Base-by-base conservation (phyloP, 768 basidiomycete species). In the Pisolithus orientalis region DNA sequence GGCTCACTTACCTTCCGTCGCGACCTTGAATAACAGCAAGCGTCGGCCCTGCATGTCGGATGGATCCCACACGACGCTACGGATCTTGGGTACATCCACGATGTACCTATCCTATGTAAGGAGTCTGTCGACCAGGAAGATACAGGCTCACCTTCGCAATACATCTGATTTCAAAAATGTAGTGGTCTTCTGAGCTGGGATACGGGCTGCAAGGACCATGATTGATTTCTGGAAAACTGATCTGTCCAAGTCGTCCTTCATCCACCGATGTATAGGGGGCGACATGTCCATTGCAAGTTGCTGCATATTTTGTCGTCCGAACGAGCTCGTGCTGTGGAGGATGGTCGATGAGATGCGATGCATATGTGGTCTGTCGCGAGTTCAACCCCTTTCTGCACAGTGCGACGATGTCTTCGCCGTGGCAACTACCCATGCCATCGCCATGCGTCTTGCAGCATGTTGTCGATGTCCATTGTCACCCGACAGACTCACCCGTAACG, bases 391-490 rank as follows among this genome's bases (percentile, higher is more conserved):
- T 13, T 13, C 11, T 34, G 14, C 34, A 34, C 34, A 7, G 6
- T 25, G 28, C 47, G 21, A 38, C 25, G 25, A 53, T 44, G 24
- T 29, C 40, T 43, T 53, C 32, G 39, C 32, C 43, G 4, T 25
- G 6, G 39, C 37, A 43, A 28, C 28, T 37, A 7, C 48, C 52
- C 9, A 60, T 66, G n/a, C 71, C 68, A 31, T 49, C 65, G 3
- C 57, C 59, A 27, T 57, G 61, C 46, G 76, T 92, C 43, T 72
- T 90, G 17, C 70, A 67, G 21, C 90, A 90, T 59, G 72, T 97
- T 52, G 77, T 84, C 50, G 94, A 96, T 63, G 89, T 85, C 0
- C 94, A 97, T 59, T 94, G 90, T 68, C 94, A 97, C 70, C 93
- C 94, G 3, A 93, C 90, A 4, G 94, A 95, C 66, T 79, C 85